phyloP scores from a whole-genome alignment of 2,329 filamentous ascomycete genomes.

The Colletotrichum sp. region DNA sequence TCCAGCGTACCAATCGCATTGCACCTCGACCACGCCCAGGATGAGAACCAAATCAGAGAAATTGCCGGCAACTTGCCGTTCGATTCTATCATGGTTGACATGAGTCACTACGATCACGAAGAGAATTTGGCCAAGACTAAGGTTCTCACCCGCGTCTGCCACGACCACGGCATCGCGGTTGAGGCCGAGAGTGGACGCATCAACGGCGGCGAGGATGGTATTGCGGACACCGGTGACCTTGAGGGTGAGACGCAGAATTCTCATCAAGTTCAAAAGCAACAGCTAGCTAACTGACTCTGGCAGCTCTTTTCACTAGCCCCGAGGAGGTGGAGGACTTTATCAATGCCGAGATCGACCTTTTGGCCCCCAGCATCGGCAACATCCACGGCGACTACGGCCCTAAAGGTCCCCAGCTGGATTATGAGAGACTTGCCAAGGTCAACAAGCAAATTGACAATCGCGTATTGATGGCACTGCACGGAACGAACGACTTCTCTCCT shows the following conservation, averaged over 20 bases:
- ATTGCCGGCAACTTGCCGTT: conserved; percentile 62
- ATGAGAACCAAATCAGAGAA: conserved; percentile 59
- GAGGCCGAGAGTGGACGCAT: conserved; percentile 74
- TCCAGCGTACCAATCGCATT: conserved; percentile 32
- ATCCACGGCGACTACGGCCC: conserved; percentile 77
- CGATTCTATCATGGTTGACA: conserved; percentile 79
- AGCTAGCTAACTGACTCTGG: background rate
- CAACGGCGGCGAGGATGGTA: conserved; percentile 70
- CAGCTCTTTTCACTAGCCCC: conserved; percentile 61
- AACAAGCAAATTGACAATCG: conserved; percentile 25
- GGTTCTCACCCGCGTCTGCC: conserved; percentile 66
- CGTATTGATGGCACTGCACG: conserved; percentile 25
- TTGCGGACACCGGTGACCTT: conserved; percentile 61
- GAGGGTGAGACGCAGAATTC: conserved; percentile 34
- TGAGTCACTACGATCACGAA: conserved; percentile 74
- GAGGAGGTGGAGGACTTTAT: conserved; percentile 76
- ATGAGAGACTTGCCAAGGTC: conserved; percentile 51
- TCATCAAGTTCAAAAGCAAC: background rate
- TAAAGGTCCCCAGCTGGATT: conserved; percentile 67
- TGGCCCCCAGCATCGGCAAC: conserved; percentile 79
- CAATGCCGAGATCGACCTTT: conserved; percentile 73
- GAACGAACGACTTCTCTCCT: conserved; percentile 26
- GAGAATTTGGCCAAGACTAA: conserved; percentile 71
- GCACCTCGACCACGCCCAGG: conserved; percentile 73
- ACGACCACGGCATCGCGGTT: conserved; percentile 66